Evolutionary conservation across 495 filamentous ascomycete species (phyloP), one percentile per base, ranked within the genome.

Genomic region (Aspergillus homomorphus): DNA sequence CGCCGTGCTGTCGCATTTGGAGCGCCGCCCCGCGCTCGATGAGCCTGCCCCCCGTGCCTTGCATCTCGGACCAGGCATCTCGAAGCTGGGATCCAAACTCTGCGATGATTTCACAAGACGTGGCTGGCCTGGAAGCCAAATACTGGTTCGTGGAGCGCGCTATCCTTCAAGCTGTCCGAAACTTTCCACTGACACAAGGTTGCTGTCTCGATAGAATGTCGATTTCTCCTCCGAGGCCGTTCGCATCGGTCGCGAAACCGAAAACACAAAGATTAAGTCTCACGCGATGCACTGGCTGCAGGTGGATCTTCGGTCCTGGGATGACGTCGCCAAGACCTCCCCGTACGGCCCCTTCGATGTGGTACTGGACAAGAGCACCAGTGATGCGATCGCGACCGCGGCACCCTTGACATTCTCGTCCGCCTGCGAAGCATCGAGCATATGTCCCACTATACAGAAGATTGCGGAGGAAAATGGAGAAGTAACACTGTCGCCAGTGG

Each of bases 151-250:
- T 66, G 15, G 4, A 14, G 33, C 2, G 33, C 12, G 21, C 21
- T 43, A 6, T 19, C 20, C 4, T n/a, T 48, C 22, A 12, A 4
- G 6, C 9, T 51, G 24, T 23, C 10, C 19, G 18, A 15, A 12
- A 14, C 33, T 18, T 15, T 42, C 21, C 15, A 23, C 42, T 57
- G 14, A 53, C 42, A 16, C 30, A 33, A 44, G 1, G n/a, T n/a
- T n/a, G 28, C 18, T 16, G 28, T 43, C 18, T 18, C 42, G 0
- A 22, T 26, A 78, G 75, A 78, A 78, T 51, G 73, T 71, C 21
- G 75, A 78, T 53, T 78, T 78, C 28, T 78, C 75, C 53, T 51
- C 63, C 51, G 75, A 76, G 60, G 75, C 75, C 42, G 71, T 78
- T 10, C 75, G 75, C 14, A 59, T 71, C 0, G 75, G 75, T 3